Conservation (phyloP, 768 basidiomycete species). For the Boletus sp. region DNA sequence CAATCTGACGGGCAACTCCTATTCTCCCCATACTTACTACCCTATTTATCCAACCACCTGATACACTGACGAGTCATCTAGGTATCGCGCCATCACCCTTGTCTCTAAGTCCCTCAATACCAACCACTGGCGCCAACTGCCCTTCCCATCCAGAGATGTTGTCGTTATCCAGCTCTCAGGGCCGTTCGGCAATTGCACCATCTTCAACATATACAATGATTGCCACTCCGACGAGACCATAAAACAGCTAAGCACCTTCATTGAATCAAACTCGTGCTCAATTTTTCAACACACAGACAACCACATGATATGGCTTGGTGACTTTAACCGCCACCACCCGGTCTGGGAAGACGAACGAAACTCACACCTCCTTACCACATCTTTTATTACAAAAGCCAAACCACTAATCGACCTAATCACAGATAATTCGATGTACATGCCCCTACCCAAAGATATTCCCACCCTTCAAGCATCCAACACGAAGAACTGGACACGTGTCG, state of each 20-base stretch:
- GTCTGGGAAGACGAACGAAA: slow-evolving; percentile 28
- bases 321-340: slow-evolving; percentile 35
- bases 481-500: slow-evolving; percentile 31
- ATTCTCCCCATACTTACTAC: no score
- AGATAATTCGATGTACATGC: slow-evolving; percentile 23
- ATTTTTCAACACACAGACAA: no score
- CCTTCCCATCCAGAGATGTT: background rate
- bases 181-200: background rate
- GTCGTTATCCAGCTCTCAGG: background rate
- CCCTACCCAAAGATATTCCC: slow-evolving; percentile 26
- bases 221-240: background rate
- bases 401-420: no score
- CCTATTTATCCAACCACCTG: no score
- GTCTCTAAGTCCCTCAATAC: background rate
- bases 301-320: slow-evolving; percentile 22
- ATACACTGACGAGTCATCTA: no score
- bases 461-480: slow-evolving; percentile 20
- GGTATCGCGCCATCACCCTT: background rate
- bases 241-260: no score
- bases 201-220: slow-evolving; percentile 12
- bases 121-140: slow-evolving; percentile 7
- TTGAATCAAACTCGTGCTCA: no score
- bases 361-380: slow-evolving; percentile 20
- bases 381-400: no score
- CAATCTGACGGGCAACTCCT: no score